Conservation (phyloP, 1,284 basidiomycete genomes). For the Coniferiporia sulphurascens region DNA sequence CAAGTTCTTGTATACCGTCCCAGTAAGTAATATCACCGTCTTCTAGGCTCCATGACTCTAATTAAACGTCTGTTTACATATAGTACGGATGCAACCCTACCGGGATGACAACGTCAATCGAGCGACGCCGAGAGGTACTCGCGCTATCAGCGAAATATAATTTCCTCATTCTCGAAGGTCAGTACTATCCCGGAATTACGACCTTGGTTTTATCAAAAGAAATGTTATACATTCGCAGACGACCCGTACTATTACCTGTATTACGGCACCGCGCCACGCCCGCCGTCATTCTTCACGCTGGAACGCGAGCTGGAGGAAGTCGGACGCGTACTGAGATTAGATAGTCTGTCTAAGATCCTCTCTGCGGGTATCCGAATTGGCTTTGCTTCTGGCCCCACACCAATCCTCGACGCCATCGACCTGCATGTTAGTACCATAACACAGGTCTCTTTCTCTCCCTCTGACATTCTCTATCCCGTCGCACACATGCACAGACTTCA, state of each 20-base stretch:
- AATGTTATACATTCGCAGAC: constrained; percentile 37
- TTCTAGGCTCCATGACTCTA: no score
- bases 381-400: constrained; percentile 76
- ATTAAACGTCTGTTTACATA: no score
- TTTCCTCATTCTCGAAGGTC: constrained; percentile 83
- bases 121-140: constrained; percentile 77
- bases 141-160: constrained; percentile 70
- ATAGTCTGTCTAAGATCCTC: constrained; percentile 85
- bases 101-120: constrained; percentile 69
- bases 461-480: no score
- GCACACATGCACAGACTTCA: constrained; percentile 46
- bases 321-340: constrained; percentile 82
- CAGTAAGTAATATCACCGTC: no score
- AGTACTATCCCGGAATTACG: no score
- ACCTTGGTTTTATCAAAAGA: no score
- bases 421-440: constrained; percentile 49
- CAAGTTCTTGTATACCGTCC: constrained; percentile 81
- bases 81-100: constrained; percentile 84
- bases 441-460: no score
- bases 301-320: constrained; percentile 54
- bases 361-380: constrained; percentile 81
- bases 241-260: constrained; percentile 79
- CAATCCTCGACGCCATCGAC: constrained; percentile 73
- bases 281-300: constrained; percentile 75
- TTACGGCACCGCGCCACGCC: constrained; percentile 58